Conservation (phyloP, 345 rosid species). For the Salix exigua region DNA sequence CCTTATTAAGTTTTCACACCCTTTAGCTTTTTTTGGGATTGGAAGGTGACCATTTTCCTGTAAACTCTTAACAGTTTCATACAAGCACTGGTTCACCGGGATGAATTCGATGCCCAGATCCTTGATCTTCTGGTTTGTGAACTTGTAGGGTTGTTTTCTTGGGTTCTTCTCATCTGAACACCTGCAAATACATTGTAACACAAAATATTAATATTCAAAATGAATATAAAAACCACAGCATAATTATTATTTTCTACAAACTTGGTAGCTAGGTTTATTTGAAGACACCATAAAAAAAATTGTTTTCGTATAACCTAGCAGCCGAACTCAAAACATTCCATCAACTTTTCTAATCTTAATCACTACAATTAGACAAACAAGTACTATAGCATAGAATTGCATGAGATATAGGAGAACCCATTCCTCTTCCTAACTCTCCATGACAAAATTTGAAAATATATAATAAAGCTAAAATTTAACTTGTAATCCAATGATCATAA, state of each 20-base stretch:
- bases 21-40: conserved; percentile 40
- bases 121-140: conserved; percentile 71
- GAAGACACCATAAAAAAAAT: too few relatives aligned
- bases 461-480: background rate
- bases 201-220: background rate
- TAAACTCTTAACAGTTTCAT: conserved; percentile 83
- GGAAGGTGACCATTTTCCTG: conserved; percentile 86
- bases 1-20: conserved; percentile 17
- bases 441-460: background rate
- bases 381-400: background rate
- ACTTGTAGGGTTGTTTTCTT: conserved; percentile 69
- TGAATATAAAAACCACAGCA: too few relatives aligned
- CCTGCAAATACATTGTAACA: conserved; percentile 33
- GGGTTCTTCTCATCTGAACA: conserved; percentile 93
- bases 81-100: conserved; percentile 69
- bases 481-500: background rate
- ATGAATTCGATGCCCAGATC: conserved; percentile 76
- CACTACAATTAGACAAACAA: too few relatives aligned
- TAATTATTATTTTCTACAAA: too few relatives aligned
- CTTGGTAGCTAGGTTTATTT: too few relatives aligned
- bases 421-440: background rate
- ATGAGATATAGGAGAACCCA: background rate
- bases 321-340: too few relatives aligned
- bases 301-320: too few relatives aligned
- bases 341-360: too few relatives aligned